These are phyloP conservation scores for Trichoderma semiorbis DNA, from an alignment of 2,329 filamentous ascomycete genomes.

Conservation along the genomic window DNA sequence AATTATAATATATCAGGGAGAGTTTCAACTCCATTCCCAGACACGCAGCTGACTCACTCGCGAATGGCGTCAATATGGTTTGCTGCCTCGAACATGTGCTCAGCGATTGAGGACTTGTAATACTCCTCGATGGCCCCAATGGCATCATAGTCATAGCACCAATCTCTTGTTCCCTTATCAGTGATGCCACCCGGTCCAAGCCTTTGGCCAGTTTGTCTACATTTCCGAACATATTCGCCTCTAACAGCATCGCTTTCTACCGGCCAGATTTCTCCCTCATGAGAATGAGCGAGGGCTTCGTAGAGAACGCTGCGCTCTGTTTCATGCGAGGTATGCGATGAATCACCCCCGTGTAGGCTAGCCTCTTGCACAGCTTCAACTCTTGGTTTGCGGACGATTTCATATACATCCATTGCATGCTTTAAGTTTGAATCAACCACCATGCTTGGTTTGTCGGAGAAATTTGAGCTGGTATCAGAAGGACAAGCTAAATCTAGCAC, in stretches of 20 bases:
- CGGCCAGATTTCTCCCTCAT: neutral
- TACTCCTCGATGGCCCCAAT: neutral
- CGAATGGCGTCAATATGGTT: neutral
- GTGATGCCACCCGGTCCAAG: slow-evolving; percentile 7
- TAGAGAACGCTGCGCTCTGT: slow-evolving; percentile 14
- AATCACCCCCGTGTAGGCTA: slow-evolving; percentile 20
- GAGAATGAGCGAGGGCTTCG: slow-evolving; percentile 11
- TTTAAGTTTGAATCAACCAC: neutral
- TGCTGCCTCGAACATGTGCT: neutral
- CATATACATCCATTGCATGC: slow-evolving; percentile 16
- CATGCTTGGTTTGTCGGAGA: neutral
- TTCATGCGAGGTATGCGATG: slow-evolving; percentile 13
- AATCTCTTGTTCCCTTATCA: slow-evolving; percentile 14
- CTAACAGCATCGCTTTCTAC: neutral
- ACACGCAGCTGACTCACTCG: neutral
- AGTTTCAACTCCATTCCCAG: neutral
- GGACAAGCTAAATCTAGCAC: slow-evolving; percentile 18
- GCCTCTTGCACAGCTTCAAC: slow-evolving; percentile 19
- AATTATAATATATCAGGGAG: neutral
- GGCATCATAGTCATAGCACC: slow-evolving; percentile 19
- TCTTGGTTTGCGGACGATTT: slow-evolving; percentile 17
- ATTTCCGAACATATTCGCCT: neutral
- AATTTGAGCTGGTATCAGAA: neutral
- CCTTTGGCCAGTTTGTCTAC: neutral
- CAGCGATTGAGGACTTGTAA: neutral